Evolutionary conservation across 306 rosid genomes (phyloP).

Genomic region (Biancaea sappan): DNA sequence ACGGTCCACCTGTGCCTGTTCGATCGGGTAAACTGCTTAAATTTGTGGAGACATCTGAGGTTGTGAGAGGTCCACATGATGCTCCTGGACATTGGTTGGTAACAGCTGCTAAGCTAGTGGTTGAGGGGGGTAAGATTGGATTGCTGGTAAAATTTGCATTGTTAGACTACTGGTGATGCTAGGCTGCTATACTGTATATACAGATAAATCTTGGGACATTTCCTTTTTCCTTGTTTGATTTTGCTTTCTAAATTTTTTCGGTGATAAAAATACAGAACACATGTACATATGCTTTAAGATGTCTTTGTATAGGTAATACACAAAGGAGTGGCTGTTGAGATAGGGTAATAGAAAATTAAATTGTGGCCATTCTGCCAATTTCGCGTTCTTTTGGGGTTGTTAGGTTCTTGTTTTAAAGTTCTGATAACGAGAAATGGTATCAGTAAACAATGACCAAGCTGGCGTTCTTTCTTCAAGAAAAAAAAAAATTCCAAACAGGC

Average conservation of each 20-base stretch:
- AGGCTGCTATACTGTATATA: constrained; percentile 29
- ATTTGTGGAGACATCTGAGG: constrained; percentile 82
- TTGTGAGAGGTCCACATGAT: constrained; percentile 85
- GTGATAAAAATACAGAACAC: constrained; percentile 19
- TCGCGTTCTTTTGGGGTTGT: neutral
- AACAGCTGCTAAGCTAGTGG: constrained; percentile 82
- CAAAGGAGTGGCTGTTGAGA: constrained; percentile 41
- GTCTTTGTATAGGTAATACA: constrained; percentile 49
- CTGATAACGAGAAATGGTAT: neutral
- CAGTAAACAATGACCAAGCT: neutral
- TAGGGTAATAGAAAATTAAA: constrained; percentile 32
- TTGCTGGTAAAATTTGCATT: constrained; percentile 86
- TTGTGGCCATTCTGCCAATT: constrained; percentile 23
- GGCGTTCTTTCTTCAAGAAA: neutral
- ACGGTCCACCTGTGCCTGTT: constrained; percentile 77
- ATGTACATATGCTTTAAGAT: constrained; percentile 31
- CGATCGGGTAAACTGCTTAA: constrained; percentile 67
- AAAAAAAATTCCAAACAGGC: neutral
- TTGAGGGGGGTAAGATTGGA: constrained; percentile 79
- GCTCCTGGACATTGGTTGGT: constrained; percentile 96
- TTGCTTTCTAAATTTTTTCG: constrained; percentile 20
- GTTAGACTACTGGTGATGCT: constrained; percentile 69
- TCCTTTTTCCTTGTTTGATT: constrained; percentile 28
- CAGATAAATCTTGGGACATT: constrained; percentile 14
- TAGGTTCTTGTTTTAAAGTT: neutral